These are phyloP conservation scores for Suillus plorans DNA, from an alignment of 768 basidiomycete species.

Conservation along the genomic window DNA sequence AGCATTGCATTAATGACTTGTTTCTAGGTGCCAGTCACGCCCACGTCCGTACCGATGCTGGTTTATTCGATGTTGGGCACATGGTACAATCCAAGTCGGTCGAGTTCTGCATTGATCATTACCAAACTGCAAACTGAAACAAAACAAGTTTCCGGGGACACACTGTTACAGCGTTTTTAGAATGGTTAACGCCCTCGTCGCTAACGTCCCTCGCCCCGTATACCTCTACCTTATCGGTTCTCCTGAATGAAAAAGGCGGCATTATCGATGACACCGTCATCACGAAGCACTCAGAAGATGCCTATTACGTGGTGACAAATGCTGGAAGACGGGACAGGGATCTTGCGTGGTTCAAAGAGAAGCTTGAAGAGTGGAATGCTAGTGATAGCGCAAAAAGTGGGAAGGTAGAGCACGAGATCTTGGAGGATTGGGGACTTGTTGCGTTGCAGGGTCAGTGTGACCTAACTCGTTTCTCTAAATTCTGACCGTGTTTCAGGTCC, in stretches of 20 bases:
- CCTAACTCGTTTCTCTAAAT: neutral
- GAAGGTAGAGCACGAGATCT: constrained; percentile 74
- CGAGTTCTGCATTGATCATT: neutral
- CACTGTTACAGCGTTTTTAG: constrained; percentile 76
- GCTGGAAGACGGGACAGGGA: constrained; percentile 85
- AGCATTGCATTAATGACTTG: constrained; percentile 9
- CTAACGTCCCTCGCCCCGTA: constrained; percentile 66
- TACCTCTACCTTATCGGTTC: constrained; percentile 81
- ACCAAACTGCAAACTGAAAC: neutral
- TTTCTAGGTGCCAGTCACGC: constrained; percentile 81
- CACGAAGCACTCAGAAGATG: constrained; percentile 75
- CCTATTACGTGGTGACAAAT: constrained; percentile 96
- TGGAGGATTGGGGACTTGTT: constrained; percentile 85
- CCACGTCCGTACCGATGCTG: constrained; percentile 78
- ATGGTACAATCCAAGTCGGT: constrained; percentile 92
- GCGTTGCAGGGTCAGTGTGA: constrained; percentile 76
- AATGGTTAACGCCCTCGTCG: constrained; percentile 88
- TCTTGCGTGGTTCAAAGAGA: constrained; percentile 69
- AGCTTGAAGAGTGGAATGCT: constrained; percentile 78
- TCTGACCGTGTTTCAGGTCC: constrained; percentile 54
- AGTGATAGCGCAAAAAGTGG: constrained; percentile 48
- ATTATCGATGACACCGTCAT: constrained; percentile 97
- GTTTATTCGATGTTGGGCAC: constrained; percentile 96
- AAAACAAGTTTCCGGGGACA: constrained; percentile 73
- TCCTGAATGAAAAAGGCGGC: constrained; percentile 87